phyloP scores from a whole-genome alignment of 2,329 filamentous ascomycete species.

The Pseudonectria buxi region DNA sequence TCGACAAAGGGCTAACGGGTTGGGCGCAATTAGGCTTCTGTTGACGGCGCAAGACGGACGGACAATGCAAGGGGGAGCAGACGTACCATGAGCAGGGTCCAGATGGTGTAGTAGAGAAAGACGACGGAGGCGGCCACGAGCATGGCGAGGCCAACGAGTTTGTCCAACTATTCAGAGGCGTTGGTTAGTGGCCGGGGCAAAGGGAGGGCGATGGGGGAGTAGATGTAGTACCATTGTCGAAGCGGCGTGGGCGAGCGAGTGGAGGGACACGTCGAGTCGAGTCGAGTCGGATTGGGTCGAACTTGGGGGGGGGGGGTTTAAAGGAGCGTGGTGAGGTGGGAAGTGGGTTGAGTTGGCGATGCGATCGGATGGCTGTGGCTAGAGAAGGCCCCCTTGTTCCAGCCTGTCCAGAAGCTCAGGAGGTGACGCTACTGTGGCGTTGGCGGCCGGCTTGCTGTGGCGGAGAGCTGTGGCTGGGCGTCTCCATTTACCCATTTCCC shows the following conservation, averaged over 20 bases:
- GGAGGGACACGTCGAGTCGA: slow-evolving; percentile 13
- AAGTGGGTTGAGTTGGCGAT: slow-evolving; percentile 13
- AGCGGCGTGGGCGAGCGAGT: slow-evolving; percentile 7
- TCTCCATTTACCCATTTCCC: slow-evolving; percentile 12
- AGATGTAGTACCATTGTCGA: slow-evolving; percentile 24
- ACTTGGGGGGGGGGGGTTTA: background rate
- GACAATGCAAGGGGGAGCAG: background rate
- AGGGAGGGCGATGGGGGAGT: slow-evolving; percentile 5
- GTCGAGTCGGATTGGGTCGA: background rate
- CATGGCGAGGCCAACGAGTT: slow-evolving; percentile 64
- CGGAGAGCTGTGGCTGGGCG: slow-evolving; percentile 4
- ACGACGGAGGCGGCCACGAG: slow-evolving; percentile 58
- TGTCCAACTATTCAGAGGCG: slow-evolving; percentile 66
- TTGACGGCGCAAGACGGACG: no score
- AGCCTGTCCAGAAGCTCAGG: slow-evolving; percentile 20
- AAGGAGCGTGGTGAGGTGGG: background rate
- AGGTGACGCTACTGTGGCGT: slow-evolving; percentile 15
- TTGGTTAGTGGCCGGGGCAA: slow-evolving; percentile 8
- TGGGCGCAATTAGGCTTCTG: background rate
- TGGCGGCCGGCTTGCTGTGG: slow-evolving; percentile 4
- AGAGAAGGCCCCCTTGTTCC: slow-evolving; percentile 11
- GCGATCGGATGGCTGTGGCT: slow-evolving; percentile 8
- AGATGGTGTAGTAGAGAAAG: slow-evolving; percentile 87
- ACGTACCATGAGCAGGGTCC: slow-evolving; percentile 92
- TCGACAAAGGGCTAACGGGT: slow-evolving; percentile 84